Conservation (phyloP, 257 asterid genomes). For the Osmanthus fragrans region DNA sequence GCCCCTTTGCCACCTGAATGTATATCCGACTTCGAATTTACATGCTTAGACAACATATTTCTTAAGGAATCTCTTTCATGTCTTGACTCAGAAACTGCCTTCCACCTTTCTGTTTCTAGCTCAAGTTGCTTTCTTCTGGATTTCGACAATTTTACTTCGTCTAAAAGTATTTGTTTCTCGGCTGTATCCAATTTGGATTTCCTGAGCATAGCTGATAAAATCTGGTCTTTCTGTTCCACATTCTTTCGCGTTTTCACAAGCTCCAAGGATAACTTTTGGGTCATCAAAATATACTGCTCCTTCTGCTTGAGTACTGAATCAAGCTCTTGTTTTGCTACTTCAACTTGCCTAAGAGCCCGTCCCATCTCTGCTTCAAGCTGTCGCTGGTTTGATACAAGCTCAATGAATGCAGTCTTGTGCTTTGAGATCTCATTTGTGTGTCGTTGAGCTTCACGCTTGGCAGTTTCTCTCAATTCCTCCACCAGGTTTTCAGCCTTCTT, state of each 20-base stretch:
- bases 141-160: conserved; percentile 65
- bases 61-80: conserved; percentile 62
- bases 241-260: conserved; percentile 61
- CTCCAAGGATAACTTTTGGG: conserved; percentile 71
- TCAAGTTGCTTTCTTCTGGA: conserved; percentile 63
- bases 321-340: conserved; percentile 67
- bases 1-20: conserved; percentile 40
- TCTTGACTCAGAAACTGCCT: conserved; percentile 43
- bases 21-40: conserved; percentile 38
- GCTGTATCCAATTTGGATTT: conserved; percentile 70
- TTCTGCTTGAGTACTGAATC: conserved; percentile 63
- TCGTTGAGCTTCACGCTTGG: conserved; percentile 54
- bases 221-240: conserved; percentile 81
- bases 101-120: conserved; percentile 49
- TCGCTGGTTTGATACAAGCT: conserved; percentile 82
- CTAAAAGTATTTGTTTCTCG: conserved; percentile 70
- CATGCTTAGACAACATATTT: conserved; percentile 63
- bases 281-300: conserved; percentile 60
- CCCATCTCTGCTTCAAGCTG: conserved; percentile 94
- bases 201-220: conserved; percentile 82
- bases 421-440: conserved; percentile 57
- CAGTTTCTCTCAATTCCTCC: conserved; percentile 49
- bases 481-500: conserved; percentile 43
- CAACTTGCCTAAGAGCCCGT: conserved; percentile 74
- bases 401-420: conserved; percentile 76